A percentile compares a stretch with the other conserved stretches of the same genome.
Evolutionary conservation across 768 basidiomycete genomes (phyloP).

Genomic region (Candolleomyces eurysporus): DNA sequence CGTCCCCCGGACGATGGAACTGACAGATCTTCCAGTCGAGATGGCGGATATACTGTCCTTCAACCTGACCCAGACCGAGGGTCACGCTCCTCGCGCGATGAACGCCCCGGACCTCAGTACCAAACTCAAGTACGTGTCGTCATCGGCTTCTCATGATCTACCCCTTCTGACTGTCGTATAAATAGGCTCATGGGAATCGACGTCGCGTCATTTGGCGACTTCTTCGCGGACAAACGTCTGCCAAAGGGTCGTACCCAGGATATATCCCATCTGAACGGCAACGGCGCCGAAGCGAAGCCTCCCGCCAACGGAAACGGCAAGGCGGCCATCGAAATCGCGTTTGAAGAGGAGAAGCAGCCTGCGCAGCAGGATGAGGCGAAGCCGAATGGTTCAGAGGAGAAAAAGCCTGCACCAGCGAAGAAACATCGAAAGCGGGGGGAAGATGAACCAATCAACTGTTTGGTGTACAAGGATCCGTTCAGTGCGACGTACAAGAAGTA

Average conservation of each 20-base stretch:
- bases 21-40: conserved; percentile 37
- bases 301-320: conserved; percentile 5
- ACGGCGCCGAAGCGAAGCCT: neutral
- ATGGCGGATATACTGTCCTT: conserved; percentile 77
- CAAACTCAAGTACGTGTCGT: conserved; percentile 47
- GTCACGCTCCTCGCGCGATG: conserved; percentile 33
- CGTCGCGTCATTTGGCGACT: conserved; percentile 74
- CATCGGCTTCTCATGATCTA: neutral
- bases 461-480: conserved; percentile 74
- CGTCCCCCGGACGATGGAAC: neutral
- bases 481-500: conserved; percentile 74
- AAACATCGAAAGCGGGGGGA: conserved; percentile 12
- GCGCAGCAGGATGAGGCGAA: neutral
- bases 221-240: conserved; percentile 54
- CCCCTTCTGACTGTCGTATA: neutral
- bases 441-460: conserved; percentile 47
- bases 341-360: conserved; percentile 6
- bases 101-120: conserved; percentile 68
- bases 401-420: neutral
- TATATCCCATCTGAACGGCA: neutral
- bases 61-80: conserved; percentile 59
- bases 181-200: conserved; percentile 35
- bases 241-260: conserved; percentile 17
- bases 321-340: conserved; percentile 19
- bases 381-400: neutral